Percentiles rank a stretch among this genome's conserved stretches.
Evolutionary conservation across 257 asterid genomes (phyloP).

Genomic region (Capsicum rhomboideum): DNA sequence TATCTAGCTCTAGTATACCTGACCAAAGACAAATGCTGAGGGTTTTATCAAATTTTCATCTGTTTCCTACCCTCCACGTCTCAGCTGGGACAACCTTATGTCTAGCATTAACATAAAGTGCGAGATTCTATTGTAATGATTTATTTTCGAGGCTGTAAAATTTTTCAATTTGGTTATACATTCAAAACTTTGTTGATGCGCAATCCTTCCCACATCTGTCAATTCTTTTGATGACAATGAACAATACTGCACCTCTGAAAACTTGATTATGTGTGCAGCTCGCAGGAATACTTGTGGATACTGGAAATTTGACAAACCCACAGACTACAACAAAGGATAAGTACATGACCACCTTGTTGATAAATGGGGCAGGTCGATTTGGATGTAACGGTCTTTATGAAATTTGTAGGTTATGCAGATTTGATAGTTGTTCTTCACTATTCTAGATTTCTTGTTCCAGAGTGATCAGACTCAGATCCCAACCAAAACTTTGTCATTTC

Average conservation of each 20-base stretch:
- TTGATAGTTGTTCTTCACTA: not conserved
- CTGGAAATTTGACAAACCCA: slow-evolving; percentile 53
- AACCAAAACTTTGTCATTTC: slow-evolving; percentile 2
- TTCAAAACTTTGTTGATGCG: not conserved
- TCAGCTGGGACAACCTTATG: not conserved
- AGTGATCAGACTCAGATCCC: not conserved
- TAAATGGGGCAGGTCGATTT: slow-evolving; percentile 79
- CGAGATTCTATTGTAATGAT: not conserved
- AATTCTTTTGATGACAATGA: not conserved
- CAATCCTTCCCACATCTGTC: not conserved
- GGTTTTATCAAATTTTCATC: not conserved
- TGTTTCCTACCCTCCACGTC: not conserved
- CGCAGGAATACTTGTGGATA: slow-evolving; percentile 76
- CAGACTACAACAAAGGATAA: slow-evolving; percentile 56
- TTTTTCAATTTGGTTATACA: not conserved
- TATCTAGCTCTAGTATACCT: not conserved
- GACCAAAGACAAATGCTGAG: not conserved
- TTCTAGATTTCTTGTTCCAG: slow-evolving; percentile 1
- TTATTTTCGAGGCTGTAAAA: not conserved
- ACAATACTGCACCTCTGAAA: not conserved
- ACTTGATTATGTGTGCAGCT: slow-evolving; percentile 39
- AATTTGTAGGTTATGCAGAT: slow-evolving; percentile 35
- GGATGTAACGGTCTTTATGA: slow-evolving; percentile 76
- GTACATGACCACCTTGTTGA: slow-evolving; percentile 71
- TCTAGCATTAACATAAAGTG: not conserved